A percentile compares a stretch with the other conserved stretches of the same genome.
phyloP scores from a whole-genome alignment of 148 eudicot genomes.

The Fagopyrum homotropicum region DNA sequence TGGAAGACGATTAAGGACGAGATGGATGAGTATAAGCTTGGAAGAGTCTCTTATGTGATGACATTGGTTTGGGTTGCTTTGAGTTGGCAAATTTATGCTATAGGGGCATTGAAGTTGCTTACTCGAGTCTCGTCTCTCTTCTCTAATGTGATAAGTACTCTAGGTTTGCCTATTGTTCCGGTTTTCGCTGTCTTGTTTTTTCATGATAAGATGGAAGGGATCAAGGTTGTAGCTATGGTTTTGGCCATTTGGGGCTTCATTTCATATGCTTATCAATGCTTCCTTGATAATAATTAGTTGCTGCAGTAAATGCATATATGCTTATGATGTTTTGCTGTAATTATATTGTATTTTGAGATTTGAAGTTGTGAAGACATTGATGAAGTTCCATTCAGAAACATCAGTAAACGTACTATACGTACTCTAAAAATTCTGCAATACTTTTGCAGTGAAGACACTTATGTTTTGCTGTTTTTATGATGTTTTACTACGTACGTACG shows the following conservation, averaged over 20 bases:
- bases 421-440: too few species aligned
- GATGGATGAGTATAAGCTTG: constrained; percentile 23
- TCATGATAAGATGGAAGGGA: constrained; percentile 43
- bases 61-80: constrained; percentile 35
- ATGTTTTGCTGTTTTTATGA: too few species aligned
- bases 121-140: constrained; percentile 42
- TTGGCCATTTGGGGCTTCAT: constrained; percentile 45
- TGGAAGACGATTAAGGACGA: constrained; percentile 30
- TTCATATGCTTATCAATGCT: constrained; percentile 47
- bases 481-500: too few species aligned
- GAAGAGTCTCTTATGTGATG: constrained; percentile 36
- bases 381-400: too few species aligned
- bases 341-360: too few species aligned
- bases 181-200: constrained; percentile 40
- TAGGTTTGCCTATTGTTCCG: constrained; percentile 42
- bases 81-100: constrained; percentile 33
- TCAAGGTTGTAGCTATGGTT: constrained; percentile 34
- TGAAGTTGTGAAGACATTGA: too few species aligned
- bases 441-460: too few species aligned
- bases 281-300: too few species aligned
- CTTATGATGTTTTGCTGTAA: too few species aligned
- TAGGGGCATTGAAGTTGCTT: constrained; percentile 33
- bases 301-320: too few species aligned
- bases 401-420: too few species aligned
- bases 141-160: constrained; percentile 41